Base-by-base conservation (phyloP, 2,329 filamentous ascomycete genomes). In the Penicillium paneum region DNA sequence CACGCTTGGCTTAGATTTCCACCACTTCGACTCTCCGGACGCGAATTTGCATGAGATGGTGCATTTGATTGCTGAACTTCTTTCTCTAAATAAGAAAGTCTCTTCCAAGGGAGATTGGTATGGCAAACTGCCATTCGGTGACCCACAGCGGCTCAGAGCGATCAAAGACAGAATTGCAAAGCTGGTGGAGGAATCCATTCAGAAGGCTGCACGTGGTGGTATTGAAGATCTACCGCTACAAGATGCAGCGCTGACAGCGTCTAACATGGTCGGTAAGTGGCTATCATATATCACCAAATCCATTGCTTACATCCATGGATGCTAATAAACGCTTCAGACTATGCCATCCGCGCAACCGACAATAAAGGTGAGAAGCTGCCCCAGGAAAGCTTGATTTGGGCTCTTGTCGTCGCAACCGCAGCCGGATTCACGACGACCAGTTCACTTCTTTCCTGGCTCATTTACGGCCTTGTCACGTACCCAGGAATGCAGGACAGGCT, bases 371-470 rank as follows among this genome's bases (percentile, higher is more conserved):
- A 82, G 49, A 80, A 82, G 55, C 68, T 85, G 0, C 80, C 82
- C 0, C 67, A 72, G 34, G 67, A 74, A 3, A 70, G 67, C 49
- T 60, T 76, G n/a, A 67, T 79, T 29, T 63, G 63, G 59, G 68
- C 71, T 1, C 69, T 84, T 0, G 70, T 83, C 2, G 80, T 84
- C 3, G 76, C 77, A 7, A 81, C 78, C 0, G 83, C 74, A 4
- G 83, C 83, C 2, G 83, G 83, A 19, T 86, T 86, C 71, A 83
- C 80, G 1, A 86, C 83, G 0, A 86, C 81, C 0, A 80, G 78
- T 3, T 81, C 81, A 0, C 75, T 85, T 3, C 72, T 85, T 2
- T 83, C 81, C 0, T 86, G 82, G 83, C 71, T 82, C 1, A 64
- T 84, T 36, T 85, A 83, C 63, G 74, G 76, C 5, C 67, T 84